Evolutionary conservation across 768 basidiomycete genomes (phyloP).

Genomic region (Inosperma sp.): DNA sequence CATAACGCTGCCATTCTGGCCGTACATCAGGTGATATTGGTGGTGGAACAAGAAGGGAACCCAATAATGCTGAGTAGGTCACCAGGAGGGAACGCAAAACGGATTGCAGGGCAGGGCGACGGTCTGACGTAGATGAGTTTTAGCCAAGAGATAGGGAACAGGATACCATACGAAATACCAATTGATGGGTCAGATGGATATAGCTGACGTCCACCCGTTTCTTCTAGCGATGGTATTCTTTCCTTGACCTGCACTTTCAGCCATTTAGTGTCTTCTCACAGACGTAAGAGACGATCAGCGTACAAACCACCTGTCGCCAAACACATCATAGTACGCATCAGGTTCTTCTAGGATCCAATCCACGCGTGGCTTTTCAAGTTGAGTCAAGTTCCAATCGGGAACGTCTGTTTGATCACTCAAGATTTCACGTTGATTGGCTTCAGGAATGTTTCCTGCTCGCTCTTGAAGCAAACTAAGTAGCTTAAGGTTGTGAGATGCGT

Average conservation of each 20-base stretch:
- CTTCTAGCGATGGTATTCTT: slow-evolving; percentile 74
- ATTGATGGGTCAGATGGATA: slow-evolving; percentile 69
- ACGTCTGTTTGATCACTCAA: slow-evolving; percentile 68
- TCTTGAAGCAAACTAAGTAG: slow-evolving; percentile 61
- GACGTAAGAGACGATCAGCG: slow-evolving; percentile 27
- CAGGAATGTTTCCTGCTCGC: slow-evolving; percentile 38
- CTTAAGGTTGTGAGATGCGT: slow-evolving; percentile 67
- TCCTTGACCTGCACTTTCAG: slow-evolving; percentile 57
- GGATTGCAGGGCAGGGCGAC: slow-evolving; percentile 66
- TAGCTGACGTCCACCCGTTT: slow-evolving; percentile 74
- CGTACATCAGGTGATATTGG: slow-evolving; percentile 39
- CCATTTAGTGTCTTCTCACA: slow-evolving; percentile 7
- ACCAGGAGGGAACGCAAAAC: slow-evolving; percentile 75
- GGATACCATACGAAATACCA: slow-evolving; percentile 39
- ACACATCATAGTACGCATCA: slow-evolving; percentile 65
- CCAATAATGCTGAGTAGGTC: slow-evolving; percentile 71
- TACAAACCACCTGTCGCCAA: slow-evolving; percentile 90
- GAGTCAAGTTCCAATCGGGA: slow-evolving; percentile 70
- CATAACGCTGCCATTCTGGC: slow-evolving; percentile 69
- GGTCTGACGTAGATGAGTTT: slow-evolving; percentile 43
- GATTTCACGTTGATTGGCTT: slow-evolving; percentile 54
- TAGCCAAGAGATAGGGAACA: neutral
- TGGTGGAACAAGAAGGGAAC: slow-evolving; percentile 62
- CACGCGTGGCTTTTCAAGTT: slow-evolving; percentile 80
- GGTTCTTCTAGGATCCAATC: slow-evolving; percentile 91